Percentiles rank a stretch among this genome's conserved stretches.
Conservation (phyloP, 2,329 filamentous ascomycete species). For the Parastagonospora avenae region DNA sequence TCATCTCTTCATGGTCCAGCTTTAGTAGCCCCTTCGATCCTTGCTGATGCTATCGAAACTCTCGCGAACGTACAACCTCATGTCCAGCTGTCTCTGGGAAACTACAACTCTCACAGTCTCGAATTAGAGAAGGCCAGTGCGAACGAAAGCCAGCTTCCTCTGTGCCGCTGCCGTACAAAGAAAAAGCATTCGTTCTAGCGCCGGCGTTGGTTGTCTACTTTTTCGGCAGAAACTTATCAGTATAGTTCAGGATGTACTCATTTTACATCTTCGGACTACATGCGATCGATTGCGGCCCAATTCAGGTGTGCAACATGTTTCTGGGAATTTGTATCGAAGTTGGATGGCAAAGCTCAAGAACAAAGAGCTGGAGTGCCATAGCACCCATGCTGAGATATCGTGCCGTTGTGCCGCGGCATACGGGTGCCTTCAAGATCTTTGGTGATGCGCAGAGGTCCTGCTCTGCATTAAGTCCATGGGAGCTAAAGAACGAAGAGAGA, state of each 20-base stretch:
- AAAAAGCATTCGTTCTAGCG: background rate
- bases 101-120: background rate
- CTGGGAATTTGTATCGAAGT: background rate
- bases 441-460: background rate
- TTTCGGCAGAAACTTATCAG: background rate
- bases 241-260: background rate
- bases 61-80: background rate
- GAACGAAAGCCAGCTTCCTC: background rate
- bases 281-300: background rate
- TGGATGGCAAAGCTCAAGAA: background rate
- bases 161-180: background rate
- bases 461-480: background rate
- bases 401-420: background rate
- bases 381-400: constrained; percentile 1
- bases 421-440: background rate
- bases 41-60: too few species aligned
- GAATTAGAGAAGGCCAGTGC: background rate
- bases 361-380: background rate
- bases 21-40: too few species aligned
- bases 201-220: background rate
- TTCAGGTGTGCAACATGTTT: background rate
- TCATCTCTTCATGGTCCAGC: too few species aligned
- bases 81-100: background rate
- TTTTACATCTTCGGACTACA: background rate
- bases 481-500: background rate